Evolutionary conservation across 192 early-diverging fungal species (phyloP), one percentile per base, ranked within the genome.

Genomic region (Coemansia aciculifera): DNA sequence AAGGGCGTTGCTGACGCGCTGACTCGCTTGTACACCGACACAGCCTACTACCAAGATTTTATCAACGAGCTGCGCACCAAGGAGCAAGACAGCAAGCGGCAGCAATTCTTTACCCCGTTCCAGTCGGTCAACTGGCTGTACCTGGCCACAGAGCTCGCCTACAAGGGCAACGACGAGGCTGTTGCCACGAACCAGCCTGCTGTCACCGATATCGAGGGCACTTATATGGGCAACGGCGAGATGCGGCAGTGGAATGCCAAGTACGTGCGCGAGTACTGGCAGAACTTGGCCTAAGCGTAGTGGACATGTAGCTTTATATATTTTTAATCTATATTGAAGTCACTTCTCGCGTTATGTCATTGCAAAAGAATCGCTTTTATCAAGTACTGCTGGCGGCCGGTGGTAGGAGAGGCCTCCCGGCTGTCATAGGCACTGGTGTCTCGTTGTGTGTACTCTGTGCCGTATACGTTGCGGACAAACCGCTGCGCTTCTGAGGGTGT

Each of bases 121-220:
- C 86, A 89, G 69, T 83, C 89, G 0, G 86, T 91, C 67, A 90
- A 90, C 69, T 93, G 90, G 92, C 81, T 92, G 31, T 89, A 86
- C 67, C 75, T 92, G 67, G 83, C 81, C 66, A 89, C 90, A 17
- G 72, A 85, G 66, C 75, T 92, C 54, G 75, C 74, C 23, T 75
- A 71, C 59, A 79, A 74, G 73, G 80, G 80, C 69, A 78, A 75
- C 51, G 63, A 65, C 57, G 69, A 67, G 44, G 69, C 62, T 13
- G 63, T 72, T 8, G 68, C 69, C 61, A 69, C 57, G 60, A 60
- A 63, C 54, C 72, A 74, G 74, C 80, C 80, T 12, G 39, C 61
- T n/a, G 32, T 64, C 23, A 32, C 64, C 48, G 63, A 73, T 5
- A 62, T 81, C 19, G 75, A 77, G 9, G 80, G 80, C 66, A 83